Percentiles rank a stretch among this genome's conserved stretches.
These are phyloP conservation scores for Alternaria ventricosa DNA, from an alignment of 2,329 filamentous ascomycete species.

Conservation along the genomic window DNA sequence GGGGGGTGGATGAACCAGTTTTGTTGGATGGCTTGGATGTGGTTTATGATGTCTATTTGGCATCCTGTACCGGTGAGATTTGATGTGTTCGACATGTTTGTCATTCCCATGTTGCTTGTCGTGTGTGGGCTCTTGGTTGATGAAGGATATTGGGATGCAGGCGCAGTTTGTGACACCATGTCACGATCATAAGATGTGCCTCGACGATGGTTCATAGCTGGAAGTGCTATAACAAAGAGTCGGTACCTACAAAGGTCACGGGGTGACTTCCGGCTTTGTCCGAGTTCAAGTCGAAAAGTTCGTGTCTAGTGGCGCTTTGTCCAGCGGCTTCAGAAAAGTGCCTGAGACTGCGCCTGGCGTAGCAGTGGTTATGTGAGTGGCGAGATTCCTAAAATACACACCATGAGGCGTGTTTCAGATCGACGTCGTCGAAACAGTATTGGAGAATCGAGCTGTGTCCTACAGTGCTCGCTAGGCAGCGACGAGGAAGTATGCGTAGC, in stretches of 20 bases:
- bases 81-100: background rate
- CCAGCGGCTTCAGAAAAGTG: background rate
- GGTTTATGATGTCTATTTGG: background rate
- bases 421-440: background rate
- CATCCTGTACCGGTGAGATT: background rate
- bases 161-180: background rate
- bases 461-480: background rate
- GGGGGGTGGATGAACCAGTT: slow-evolving; percentile 5
- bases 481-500: background rate
- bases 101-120: background rate
- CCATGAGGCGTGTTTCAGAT: background rate
- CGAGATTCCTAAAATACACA: background rate
- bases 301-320: background rate
- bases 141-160: background rate
- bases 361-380: slow-evolving; percentile 23
- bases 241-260: background rate
- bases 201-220: background rate
- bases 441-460: background rate
- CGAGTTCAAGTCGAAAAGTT: background rate
- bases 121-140: background rate
- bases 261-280: background rate
- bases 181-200: background rate
- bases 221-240: background rate
- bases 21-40: slow-evolving; percentile 2
- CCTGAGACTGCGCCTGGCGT: background rate